Percentiles rank a stretch among this genome's conserved stretches.
Conservation (phyloP, 2,329 filamentous ascomycete genomes). For the Ambrosiella cleistominuta region DNA sequence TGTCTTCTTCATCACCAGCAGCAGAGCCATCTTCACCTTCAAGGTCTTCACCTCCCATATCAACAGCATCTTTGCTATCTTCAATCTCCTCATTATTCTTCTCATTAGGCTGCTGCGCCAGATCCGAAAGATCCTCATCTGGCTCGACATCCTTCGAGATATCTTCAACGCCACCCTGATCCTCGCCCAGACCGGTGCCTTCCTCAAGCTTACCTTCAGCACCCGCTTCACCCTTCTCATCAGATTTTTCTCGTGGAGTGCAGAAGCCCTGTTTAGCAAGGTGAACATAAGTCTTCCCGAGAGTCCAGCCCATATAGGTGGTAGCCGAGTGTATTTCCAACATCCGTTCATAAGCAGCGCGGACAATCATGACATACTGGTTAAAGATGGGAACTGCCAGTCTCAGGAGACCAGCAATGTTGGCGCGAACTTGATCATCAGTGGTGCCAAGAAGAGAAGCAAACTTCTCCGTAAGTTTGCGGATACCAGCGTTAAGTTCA, state of each 20-base stretch:
- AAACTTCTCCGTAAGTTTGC: constrained; percentile 21
- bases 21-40: constrained; percentile 61
- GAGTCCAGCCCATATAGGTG: constrained; percentile 55
- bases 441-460: background rate
- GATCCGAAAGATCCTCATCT: constrained; percentile 80
- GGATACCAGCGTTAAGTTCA: constrained; percentile 20
- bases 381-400: constrained; percentile 52
- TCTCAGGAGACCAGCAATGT: constrained; percentile 28
- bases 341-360: constrained; percentile 39
- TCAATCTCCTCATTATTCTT: constrained; percentile 49
- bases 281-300: constrained; percentile 61
- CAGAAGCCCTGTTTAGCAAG: constrained; percentile 81
- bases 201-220: constrained; percentile 71
- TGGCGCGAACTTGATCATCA: background rate
- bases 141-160: constrained; percentile 94
- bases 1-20: constrained; percentile 43
- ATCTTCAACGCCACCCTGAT: constrained; percentile 84
- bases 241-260: constrained; percentile 63
- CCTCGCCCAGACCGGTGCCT: constrained; percentile 86
- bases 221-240: constrained; percentile 50
- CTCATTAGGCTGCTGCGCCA: constrained; percentile 68
- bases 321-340: constrained; percentile 49
- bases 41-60: constrained; percentile 82
- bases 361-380: constrained; percentile 50
- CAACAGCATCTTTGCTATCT: constrained; percentile 70